Evolutionary conservation across 345 rosid genomes (phyloP).

Genomic region (Sonneratia caseolaris): DNA sequence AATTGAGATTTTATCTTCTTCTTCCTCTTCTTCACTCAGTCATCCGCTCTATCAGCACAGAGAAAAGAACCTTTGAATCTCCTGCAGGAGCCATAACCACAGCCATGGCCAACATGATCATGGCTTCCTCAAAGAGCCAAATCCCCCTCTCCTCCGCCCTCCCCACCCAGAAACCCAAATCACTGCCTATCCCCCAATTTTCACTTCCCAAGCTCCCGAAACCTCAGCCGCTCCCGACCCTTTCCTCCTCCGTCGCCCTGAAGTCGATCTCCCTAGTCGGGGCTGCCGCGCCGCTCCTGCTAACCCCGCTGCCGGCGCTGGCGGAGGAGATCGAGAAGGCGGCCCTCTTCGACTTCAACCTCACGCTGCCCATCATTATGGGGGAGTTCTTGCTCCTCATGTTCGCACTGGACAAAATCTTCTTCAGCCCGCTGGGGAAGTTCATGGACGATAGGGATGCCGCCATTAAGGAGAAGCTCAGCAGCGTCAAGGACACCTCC

Average conservation of each 20-base stretch:
- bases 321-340: constrained; percentile 86
- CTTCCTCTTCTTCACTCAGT: neutral
- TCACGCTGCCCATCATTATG: constrained; percentile 81
- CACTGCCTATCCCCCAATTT: constrained; percentile 16
- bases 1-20: constrained; percentile 8
- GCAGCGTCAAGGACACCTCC: constrained; percentile 70
- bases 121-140: constrained; percentile 56
- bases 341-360: constrained; percentile 87
- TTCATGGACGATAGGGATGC: constrained; percentile 84
- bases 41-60: neutral
- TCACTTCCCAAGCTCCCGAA: constrained; percentile 29
- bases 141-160: constrained; percentile 18
- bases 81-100: neutral
- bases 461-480: constrained; percentile 66
- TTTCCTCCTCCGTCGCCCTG: constrained; percentile 10
- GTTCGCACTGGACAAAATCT: constrained; percentile 79
- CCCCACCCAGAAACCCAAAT: constrained; percentile 24
- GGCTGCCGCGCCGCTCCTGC: constrained; percentile 34
- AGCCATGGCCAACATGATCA: constrained; percentile 69
- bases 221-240: constrained; percentile 20
- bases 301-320: constrained; percentile 37
- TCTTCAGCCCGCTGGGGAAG: constrained; percentile 71
- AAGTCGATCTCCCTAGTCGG: constrained; percentile 62
- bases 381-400: constrained; percentile 70
- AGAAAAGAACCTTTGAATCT: constrained; percentile 1